phyloP scores from a whole-genome alignment of 192 early-diverging fungal species.

The Coemansia nantahalensis region DNA sequence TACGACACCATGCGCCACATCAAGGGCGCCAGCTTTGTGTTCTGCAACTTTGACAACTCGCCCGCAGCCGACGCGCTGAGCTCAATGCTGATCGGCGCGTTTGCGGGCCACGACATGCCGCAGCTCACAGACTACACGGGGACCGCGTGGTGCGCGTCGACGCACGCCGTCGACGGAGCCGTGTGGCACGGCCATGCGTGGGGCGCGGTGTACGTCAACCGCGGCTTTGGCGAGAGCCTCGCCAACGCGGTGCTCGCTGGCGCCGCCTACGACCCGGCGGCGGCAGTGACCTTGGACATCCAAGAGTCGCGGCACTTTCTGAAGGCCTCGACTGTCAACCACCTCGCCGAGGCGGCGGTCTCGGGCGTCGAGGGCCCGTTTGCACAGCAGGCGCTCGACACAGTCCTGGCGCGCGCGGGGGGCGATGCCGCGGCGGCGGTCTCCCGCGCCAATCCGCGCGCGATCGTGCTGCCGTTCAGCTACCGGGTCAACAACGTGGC shows the following conservation, averaged over 20 bases:
- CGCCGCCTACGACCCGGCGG: slow-evolving; percentile 21
- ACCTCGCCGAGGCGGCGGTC: slow-evolving; percentile 10
- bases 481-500: slow-evolving; percentile 43
- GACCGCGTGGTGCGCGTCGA: slow-evolving; percentile 3
- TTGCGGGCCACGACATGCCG: slow-evolving; percentile 11
- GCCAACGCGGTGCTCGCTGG: slow-evolving; percentile 18
- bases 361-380: slow-evolving; percentile 23
- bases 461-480: slow-evolving; percentile 38
- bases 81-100: slow-evolving; percentile 20
- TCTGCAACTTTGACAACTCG: slow-evolving; percentile 39
- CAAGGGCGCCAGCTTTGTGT: slow-evolving; percentile 27
- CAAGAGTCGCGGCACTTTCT: slow-evolving; percentile 51
- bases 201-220: slow-evolving; percentile 35
- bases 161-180: slow-evolving; percentile 13
- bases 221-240: slow-evolving; percentile 42
- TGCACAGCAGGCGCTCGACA: not conserved
- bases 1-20: slow-evolving; percentile 48
- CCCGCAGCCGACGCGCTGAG: slow-evolving; percentile 8
- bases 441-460: slow-evolving; percentile 23
- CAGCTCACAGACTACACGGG: slow-evolving; percentile 15
- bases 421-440: slow-evolving; percentile 8
- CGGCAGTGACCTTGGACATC: slow-evolving; percentile 26
- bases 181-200: slow-evolving; percentile 47
- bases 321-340: slow-evolving; percentile 17
- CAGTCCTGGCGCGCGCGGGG: not conserved